A percentile compares a stretch with the other conserved stretches of the same genome.
phyloP scores from a whole-genome alignment of 2,329 filamentous ascomycete species.

The Lasiodiplodia gonubiensis region DNA sequence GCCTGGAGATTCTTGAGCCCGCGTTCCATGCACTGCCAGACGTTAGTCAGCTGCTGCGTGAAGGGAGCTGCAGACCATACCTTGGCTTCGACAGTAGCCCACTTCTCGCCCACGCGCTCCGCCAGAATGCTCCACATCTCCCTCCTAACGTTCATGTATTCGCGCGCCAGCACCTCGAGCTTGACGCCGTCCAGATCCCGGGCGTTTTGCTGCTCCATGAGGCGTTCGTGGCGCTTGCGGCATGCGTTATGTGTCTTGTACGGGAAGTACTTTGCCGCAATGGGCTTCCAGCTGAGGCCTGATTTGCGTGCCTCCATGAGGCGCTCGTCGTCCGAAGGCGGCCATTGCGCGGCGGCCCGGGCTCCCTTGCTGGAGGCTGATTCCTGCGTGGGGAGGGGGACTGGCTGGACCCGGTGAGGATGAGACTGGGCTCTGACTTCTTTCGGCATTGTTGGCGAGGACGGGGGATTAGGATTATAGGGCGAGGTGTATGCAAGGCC shows the following conservation, averaged over 20 bases:
- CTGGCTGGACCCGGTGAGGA: conserved; percentile 38
- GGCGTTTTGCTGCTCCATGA: conserved; percentile 75
- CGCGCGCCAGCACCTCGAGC: conserved; percentile 74
- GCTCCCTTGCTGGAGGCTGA: conserved; percentile 32
- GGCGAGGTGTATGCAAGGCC: conserved; percentile 4
- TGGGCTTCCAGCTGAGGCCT: conserved; percentile 83
- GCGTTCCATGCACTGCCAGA: conserved; percentile 75
- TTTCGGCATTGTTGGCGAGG: conserved; percentile 50
- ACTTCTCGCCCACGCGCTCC: conserved; percentile 61
- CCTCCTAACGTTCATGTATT: conserved; percentile 79
- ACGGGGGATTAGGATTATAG: conserved; percentile 29
- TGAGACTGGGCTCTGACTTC: conserved; percentile 42
- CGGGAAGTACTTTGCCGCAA: conserved; percentile 77
- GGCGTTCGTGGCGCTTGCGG: conserved; percentile 83
- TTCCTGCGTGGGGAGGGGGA: conserved; percentile 42
- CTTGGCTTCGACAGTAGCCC: conserved; percentile 79
- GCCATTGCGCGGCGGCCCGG: conserved; percentile 64
- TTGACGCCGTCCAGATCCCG: conserved; percentile 81
- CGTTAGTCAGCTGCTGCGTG: conserved; percentile 48
- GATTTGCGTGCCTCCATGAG: conserved; percentile 74
- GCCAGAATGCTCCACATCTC: conserved; percentile 83
- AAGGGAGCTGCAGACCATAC: conserved; percentile 57
- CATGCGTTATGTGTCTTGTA: conserved; percentile 81
- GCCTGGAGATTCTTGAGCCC: conserved; percentile 81
- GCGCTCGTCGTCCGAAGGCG: conserved; percentile 72